Evolutionary conservation across 1,284 basidiomycete genomes (phyloP).

Genomic region (Sanghuangporus weigelae): DNA sequence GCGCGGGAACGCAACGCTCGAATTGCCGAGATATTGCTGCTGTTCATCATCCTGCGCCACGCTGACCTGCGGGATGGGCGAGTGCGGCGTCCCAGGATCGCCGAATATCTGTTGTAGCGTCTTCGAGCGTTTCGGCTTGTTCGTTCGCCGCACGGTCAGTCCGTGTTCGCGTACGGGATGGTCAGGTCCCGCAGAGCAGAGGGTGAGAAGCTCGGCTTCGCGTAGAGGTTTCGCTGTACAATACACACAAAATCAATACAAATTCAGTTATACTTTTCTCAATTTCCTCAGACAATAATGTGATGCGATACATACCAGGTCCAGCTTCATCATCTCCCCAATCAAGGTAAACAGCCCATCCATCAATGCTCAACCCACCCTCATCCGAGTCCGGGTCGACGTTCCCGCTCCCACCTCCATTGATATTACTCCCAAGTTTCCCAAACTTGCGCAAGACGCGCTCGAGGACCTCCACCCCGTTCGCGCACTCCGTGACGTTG

Average conservation of each 20-base stretch:
- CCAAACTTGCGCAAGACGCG: conserved; percentile 85
- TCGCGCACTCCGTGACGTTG: conserved; percentile 72
- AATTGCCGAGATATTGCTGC: conserved; percentile 22
- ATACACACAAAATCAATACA: conserved; percentile 30
- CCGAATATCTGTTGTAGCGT: conserved; percentile 55
- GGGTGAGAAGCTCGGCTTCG: conserved; percentile 77
- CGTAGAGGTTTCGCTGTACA: conserved; percentile 57
- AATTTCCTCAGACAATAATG: too few species aligned
- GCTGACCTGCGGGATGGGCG: conserved; percentile 21
- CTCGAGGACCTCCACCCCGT: conserved; percentile 81
- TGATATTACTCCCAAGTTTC: conserved; percentile 42
- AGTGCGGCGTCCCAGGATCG: conserved; percentile 34
- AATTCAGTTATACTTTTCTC: not conserved
- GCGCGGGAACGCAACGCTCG: conserved; percentile 20
- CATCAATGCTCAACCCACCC: conserved; percentile 73
- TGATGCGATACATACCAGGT: conserved; percentile 53
- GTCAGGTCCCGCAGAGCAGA: conserved; percentile 81
- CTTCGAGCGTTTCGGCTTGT: conserved; percentile 39
- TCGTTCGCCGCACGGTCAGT: conserved; percentile 62
- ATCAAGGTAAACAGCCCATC: conserved; percentile 81
- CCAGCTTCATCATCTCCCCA: conserved; percentile 46
- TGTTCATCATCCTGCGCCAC: conserved; percentile 31
- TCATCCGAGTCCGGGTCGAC: conserved; percentile 54
- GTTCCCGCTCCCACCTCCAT: conserved; percentile 35
- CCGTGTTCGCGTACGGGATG: conserved; percentile 82